Evolutionary conservation across 2,329 filamentous ascomycete species (phyloP).

Genomic region (Penicillium expansum): DNA sequence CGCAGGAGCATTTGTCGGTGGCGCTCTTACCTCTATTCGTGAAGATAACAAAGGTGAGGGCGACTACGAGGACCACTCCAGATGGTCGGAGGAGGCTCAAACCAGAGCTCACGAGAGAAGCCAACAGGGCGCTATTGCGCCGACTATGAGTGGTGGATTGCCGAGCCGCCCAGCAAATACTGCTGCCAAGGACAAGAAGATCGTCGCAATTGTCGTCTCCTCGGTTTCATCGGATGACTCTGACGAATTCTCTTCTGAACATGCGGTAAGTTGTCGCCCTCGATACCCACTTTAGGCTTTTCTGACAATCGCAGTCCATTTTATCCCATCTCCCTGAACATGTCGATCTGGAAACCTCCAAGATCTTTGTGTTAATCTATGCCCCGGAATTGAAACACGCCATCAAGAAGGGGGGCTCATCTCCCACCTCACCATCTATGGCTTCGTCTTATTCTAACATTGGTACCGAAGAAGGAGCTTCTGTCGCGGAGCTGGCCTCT

Average conservation of each 20-base stretch:
- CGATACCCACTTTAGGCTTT: background rate
- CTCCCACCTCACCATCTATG: constrained; percentile 62
- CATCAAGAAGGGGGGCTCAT: constrained; percentile 36
- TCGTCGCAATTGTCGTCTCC: constrained; percentile 83
- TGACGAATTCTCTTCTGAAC: constrained; percentile 62
- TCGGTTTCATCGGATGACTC: constrained; percentile 62
- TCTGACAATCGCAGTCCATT: constrained; percentile 60
- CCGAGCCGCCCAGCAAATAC: constrained; percentile 35
- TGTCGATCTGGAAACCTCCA: constrained; percentile 68
- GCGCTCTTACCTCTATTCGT: constrained; percentile 75
- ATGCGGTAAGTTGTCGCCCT: constrained; percentile 60
- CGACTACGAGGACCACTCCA: constrained; percentile 79
- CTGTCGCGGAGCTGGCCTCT: constrained; percentile 43
- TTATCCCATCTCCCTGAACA: constrained; percentile 82
- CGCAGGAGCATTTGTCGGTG: constrained; percentile 77
- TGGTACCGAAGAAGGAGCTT: constrained; percentile 62
- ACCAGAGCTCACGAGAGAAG: constrained; percentile 51
- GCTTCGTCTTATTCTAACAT: constrained; percentile 88
- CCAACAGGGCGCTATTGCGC: constrained; percentile 24
- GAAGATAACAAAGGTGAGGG: constrained; percentile 77
- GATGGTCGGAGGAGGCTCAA: constrained; percentile 88
- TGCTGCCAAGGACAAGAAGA: constrained; percentile 60
- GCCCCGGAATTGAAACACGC: constrained; percentile 72
- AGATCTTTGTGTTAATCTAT: constrained; percentile 87
- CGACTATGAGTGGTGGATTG: constrained; percentile 32